Conservation (phyloP, 495 filamentous ascomycete species). For the Penicillium parvum region DNA sequence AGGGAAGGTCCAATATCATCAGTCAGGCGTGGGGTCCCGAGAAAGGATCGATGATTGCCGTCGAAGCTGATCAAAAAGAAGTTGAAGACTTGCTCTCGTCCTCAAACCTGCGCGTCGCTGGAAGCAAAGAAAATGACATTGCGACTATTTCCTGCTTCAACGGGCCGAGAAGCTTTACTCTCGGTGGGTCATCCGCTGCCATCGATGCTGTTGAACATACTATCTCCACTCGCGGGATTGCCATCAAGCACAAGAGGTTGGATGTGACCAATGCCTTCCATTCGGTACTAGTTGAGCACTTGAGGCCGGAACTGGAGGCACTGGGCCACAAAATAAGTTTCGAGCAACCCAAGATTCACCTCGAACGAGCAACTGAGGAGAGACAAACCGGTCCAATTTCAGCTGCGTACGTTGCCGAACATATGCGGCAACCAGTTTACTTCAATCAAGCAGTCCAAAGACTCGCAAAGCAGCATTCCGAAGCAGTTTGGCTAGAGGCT, state of each 20-base stretch:
- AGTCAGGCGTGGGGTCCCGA: conserved; percentile 43
- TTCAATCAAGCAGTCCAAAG: conserved; percentile 47
- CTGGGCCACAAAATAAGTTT: conserved; percentile 24
- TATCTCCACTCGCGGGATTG: background rate
- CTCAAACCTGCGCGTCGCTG: background rate
- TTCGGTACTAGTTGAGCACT: conserved; percentile 39
- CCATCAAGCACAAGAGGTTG: conserved; percentile 34
- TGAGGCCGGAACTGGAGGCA: conserved; percentile 28
- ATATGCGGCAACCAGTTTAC: conserved; percentile 49
- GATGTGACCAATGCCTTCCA: conserved; percentile 52
- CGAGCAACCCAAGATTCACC: conserved; percentile 25
- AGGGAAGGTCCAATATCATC: conserved; percentile 42
- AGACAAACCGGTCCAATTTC: conserved; percentile 29
- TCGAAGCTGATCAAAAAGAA: conserved; percentile 31
- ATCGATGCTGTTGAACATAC: conserved; percentile 22
- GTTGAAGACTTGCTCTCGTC: background rate
- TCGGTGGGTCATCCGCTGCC: conserved; percentile 37
- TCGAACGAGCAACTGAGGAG: conserved; percentile 31
- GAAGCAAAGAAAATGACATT: too few relatives aligned
- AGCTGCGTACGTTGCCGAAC: conserved; percentile 36
- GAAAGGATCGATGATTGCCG: conserved; percentile 46
- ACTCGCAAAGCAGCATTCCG: conserved; percentile 29
- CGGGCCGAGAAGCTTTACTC: conserved; percentile 40
- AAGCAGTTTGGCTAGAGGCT: conserved; percentile 47
- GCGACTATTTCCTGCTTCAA: conserved; percentile 48